These are phyloP conservation scores for Capsicum pubescens DNA, from an alignment of 257 asterid species.

Conservation along the genomic window DNA sequence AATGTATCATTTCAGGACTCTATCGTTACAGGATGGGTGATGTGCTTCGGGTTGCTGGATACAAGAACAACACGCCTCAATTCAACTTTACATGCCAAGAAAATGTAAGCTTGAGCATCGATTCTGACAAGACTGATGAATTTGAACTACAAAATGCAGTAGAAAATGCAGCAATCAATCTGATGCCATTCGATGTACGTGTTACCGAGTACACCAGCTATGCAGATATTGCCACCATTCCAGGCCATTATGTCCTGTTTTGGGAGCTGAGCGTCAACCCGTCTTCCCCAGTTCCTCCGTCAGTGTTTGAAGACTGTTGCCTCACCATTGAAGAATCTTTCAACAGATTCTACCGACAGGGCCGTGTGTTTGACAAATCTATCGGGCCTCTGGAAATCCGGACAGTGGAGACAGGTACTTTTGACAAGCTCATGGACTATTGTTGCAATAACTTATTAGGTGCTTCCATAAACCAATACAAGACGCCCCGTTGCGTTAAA, in stretches of 20 bases:
- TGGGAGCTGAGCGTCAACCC: conserved; percentile 32
- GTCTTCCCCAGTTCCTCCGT: conserved; percentile 63
- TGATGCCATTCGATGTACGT: conserved; percentile 60
- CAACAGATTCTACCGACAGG: conserved; percentile 71
- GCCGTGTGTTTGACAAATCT: conserved; percentile 62
- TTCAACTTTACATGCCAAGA: neutral
- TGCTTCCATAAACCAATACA: conserved; percentile 55
- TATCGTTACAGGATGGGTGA: neutral
- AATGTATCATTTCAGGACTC: neutral
- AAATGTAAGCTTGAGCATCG: conserved; percentile 13
- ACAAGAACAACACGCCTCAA: neutral
- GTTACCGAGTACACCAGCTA: conserved; percentile 82
- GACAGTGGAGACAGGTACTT: conserved; percentile 48
- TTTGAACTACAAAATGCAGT: conserved; percentile 77
- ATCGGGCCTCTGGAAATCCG: conserved; percentile 78
- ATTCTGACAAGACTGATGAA: conserved; percentile 78
- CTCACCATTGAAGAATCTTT: conserved; percentile 43
- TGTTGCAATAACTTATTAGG: conserved; percentile 62
- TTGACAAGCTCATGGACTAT: conserved; percentile 90
- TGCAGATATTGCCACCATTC: conserved; percentile 60
- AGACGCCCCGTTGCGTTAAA: conserved; percentile 62
- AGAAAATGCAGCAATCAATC: conserved; percentile 37
- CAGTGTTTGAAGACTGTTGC: conserved; percentile 79
- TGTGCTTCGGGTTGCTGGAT: conserved; percentile 2
- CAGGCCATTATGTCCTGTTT: conserved; percentile 69